Evolutionary conservation across 495 filamentous ascomycete genomes (phyloP).

Genomic region (Patellaria atrata): DNA sequence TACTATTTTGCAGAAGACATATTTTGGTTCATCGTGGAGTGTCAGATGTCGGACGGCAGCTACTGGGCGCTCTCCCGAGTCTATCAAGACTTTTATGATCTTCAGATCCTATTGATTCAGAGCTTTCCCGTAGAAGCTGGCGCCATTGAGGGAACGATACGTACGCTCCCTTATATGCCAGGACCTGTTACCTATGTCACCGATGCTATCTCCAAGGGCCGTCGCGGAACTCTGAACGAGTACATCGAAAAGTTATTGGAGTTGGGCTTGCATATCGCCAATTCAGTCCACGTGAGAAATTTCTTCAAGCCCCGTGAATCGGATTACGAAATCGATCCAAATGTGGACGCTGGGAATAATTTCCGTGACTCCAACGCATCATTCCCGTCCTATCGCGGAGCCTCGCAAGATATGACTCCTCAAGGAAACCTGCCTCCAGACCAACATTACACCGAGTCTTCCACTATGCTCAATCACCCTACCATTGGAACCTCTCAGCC

Average conservation of each 20-base stretch:
- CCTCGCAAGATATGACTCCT: conserved; percentile 3
- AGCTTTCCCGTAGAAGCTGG: conserved; percentile 92
- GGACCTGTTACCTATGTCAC: conserved; percentile 96
- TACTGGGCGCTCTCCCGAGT: conserved; percentile 87
- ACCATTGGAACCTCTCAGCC: conserved; percentile 41
- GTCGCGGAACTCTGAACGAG: conserved; percentile 78
- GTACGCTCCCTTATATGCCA: conserved; percentile 94
- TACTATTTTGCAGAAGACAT: conserved; percentile 97
- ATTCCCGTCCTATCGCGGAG: conserved; percentile 2
- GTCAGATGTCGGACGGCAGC: conserved; percentile 75
- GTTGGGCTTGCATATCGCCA: conserved; percentile 70
- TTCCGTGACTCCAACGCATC: conserved; percentile 22
- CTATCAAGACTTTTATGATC: conserved; percentile 98
- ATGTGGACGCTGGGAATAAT: conserved; percentile 18
- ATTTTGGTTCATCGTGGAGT: conserved; percentile 97
- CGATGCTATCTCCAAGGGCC: conserved; percentile 86
- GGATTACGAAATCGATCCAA: conserved; percentile 74
- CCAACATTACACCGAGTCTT: too few species aligned
- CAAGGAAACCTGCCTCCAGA: too few species aligned
- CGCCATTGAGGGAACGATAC: conserved; percentile 56
- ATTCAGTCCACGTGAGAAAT: conserved; percentile 66
- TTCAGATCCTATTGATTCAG: conserved; percentile 87
- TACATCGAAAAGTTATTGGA: conserved; percentile 85
- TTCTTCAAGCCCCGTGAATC: conserved; percentile 82
- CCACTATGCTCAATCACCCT: conserved; percentile 52